These are phyloP conservation scores for Circinella umbellata DNA, from an alignment of 371 early-diverging fungal species.

Conservation along the genomic window DNA sequence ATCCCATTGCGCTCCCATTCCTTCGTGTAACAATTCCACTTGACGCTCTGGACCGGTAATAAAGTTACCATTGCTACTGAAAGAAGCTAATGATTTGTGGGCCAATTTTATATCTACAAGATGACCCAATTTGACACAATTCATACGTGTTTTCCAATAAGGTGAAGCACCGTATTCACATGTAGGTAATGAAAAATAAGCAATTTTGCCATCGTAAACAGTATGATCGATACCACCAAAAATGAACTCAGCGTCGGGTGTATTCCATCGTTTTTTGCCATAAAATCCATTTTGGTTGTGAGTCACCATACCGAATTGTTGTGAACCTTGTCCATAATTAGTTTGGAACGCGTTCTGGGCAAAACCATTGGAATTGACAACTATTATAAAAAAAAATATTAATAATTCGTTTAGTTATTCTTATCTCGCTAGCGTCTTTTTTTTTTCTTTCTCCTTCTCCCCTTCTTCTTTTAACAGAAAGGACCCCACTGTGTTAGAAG, in stretches of 20 bases:
- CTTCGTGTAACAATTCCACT: slow-evolving; percentile 44
- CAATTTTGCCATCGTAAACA: slow-evolving; percentile 46
- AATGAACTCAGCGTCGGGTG: slow-evolving; percentile 42
- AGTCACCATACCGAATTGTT: slow-evolving; percentile 41
- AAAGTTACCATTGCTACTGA: slow-evolving; percentile 35
- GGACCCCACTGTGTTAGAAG: too few relatives aligned
- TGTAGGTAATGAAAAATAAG: slow-evolving; percentile 44
- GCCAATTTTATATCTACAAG: slow-evolving; percentile 43
- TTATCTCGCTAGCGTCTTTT: too few relatives aligned
- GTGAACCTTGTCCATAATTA: slow-evolving; percentile 30
- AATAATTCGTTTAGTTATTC: neutral
- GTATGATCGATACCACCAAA: slow-evolving; percentile 52
- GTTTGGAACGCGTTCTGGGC: slow-evolving; percentile 43
- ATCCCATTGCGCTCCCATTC: slow-evolving; percentile 42
- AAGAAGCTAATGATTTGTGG: slow-evolving; percentile 38
- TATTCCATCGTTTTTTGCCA: slow-evolving; percentile 34
- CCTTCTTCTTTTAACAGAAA: too few relatives aligned
- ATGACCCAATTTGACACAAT: slow-evolving; percentile 42
- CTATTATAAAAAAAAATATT: slow-evolving; percentile 6
- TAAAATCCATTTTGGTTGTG: slow-evolving; percentile 29
- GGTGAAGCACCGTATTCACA: slow-evolving; percentile 46
- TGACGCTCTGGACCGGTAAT: slow-evolving; percentile 46
- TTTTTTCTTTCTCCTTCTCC: too few relatives aligned
- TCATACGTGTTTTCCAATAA: slow-evolving; percentile 52
- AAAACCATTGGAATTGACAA: slow-evolving; percentile 24